These are phyloP conservation scores for Delitschia confertaspora DNA, from an alignment of 495 filamentous ascomycete species.

Conservation along the genomic window DNA sequence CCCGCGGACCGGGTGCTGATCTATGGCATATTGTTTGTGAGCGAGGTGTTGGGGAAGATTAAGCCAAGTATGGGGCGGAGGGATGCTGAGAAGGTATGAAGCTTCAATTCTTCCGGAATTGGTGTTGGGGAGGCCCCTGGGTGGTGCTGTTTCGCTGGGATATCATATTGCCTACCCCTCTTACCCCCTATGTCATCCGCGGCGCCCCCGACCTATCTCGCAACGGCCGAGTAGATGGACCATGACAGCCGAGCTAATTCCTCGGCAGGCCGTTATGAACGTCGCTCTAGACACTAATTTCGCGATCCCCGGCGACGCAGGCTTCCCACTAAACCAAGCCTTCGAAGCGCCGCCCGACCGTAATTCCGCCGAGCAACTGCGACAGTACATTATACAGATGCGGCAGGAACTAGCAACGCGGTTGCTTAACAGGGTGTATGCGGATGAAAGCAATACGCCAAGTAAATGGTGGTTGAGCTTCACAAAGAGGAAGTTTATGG, in stretches of 20 bases:
- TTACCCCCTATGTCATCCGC: no score
- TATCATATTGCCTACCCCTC: no score
- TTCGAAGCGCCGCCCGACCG: slow-evolving; percentile 73
- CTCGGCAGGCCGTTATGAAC: slow-evolving; percentile 52
- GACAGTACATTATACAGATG: slow-evolving; percentile 83
- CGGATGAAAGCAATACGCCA: slow-evolving; percentile 61
- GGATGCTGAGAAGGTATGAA: slow-evolving; percentile 39
- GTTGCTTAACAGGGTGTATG: slow-evolving; percentile 76
- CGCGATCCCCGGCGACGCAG: slow-evolving; percentile 86
- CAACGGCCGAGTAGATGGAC: neutral
- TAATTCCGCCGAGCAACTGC: slow-evolving; percentile 77
- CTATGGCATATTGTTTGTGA: slow-evolving; percentile 91
- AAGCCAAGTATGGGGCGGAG: slow-evolving; percentile 55
- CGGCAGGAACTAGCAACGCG: slow-evolving; percentile 80
- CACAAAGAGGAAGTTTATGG: slow-evolving; percentile 98
- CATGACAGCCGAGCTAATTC: neutral
- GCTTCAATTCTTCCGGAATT: neutral
- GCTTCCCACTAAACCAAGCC: slow-evolving; percentile 83
- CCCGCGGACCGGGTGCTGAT: slow-evolving; percentile 90
- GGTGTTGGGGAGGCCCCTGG: no score
- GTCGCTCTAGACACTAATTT: slow-evolving; percentile 79
- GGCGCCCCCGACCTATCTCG: no score
- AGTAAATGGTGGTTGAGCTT: slow-evolving; percentile 99
- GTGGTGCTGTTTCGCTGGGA: no score
- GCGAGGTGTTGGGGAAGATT: slow-evolving; percentile 78